Conservation (phyloP, 139 green algal genomes). For the Chlorella sp. region DNA sequence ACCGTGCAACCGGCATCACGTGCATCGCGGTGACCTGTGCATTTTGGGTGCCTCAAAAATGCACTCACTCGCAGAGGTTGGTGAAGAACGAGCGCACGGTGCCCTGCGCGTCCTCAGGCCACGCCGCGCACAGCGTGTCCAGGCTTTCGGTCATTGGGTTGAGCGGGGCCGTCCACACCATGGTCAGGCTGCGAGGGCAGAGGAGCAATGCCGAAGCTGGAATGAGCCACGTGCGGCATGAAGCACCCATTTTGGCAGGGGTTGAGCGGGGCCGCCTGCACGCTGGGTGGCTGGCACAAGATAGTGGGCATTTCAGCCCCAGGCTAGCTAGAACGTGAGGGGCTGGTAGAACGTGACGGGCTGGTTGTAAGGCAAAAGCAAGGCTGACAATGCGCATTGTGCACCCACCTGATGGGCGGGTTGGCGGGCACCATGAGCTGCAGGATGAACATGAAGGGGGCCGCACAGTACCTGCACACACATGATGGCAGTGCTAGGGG, state of each 20-base stretch:
- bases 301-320: no score
- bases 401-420: constrained; percentile 42
- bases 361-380: no score
- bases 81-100: constrained; percentile 45
- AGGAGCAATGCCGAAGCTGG: neutral
- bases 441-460: constrained; percentile 70
- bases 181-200: constrained; percentile 25
- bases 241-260: no score
- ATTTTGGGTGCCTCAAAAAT: no score
- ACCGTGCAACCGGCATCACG: neutral
- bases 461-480: constrained; percentile 52
- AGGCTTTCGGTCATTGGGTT: constrained; percentile 33
- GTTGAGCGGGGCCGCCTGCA: no score
- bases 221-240: no score
- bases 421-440: constrained; percentile 72
- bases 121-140: constrained; percentile 30
- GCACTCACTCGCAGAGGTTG: constrained; percentile 36
- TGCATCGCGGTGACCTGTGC: neutral
- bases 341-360: no score
- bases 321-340: no score
- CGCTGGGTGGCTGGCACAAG: no score
- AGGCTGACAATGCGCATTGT: no score
- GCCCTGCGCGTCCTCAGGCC: constrained; percentile 29
- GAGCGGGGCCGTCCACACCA: constrained; percentile 56
- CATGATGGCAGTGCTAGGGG: no score